Percentiles rank a stretch among this genome's conserved stretches.
Evolutionary conservation across 257 asterid species (phyloP).

Genomic region (Lantana camara): DNA sequence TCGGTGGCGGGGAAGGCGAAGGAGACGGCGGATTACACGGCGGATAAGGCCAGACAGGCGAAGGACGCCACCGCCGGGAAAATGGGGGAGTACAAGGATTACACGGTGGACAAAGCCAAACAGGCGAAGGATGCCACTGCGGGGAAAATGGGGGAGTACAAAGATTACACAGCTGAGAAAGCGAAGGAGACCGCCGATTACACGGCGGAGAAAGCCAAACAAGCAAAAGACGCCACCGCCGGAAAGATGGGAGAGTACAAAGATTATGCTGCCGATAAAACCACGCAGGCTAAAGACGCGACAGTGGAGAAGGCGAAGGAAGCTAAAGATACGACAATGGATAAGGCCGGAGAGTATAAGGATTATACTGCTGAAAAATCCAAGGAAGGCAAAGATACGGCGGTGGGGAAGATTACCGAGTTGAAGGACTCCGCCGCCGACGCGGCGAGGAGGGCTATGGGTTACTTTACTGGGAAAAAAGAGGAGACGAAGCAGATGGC

Average conservation of each 20-base stretch:
- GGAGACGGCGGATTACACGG: neutral
- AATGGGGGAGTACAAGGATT: slow-evolving; percentile 21
- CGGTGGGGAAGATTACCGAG: slow-evolving; percentile 53
- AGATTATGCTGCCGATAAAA: slow-evolving; percentile 15
- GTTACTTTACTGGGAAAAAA: slow-evolving; percentile 65
- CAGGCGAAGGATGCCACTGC: slow-evolving; percentile 22
- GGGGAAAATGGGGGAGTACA: slow-evolving; percentile 34
- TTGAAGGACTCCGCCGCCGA: slow-evolving; percentile 61
- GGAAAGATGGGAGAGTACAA: slow-evolving; percentile 7
- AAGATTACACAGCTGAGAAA: slow-evolving; percentile 44
- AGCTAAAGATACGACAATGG: slow-evolving; percentile 28
- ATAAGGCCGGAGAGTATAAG: slow-evolving; percentile 36
- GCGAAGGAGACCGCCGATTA: slow-evolving; percentile 36
- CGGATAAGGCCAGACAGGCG: neutral
- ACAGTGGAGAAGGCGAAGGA: slow-evolving; percentile 14
- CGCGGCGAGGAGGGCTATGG: slow-evolving; percentile 60
- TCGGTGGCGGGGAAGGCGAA: slow-evolving; percentile 25
- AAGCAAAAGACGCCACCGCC: slow-evolving; percentile 12
- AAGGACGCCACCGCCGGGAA: slow-evolving; percentile 5
- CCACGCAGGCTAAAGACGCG: slow-evolving; percentile 21
- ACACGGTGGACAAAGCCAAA: slow-evolving; percentile 18
- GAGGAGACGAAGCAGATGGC: slow-evolving; percentile 53
- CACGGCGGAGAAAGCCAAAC: neutral
- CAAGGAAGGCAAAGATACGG: slow-evolving; percentile 53
- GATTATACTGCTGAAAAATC: slow-evolving; percentile 54